Evolutionary conservation across 805 yeast genomes (phyloP), one percentile per base, ranked within the genome.

Genomic region (Sugiyamaella qingdaonensis): DNA sequence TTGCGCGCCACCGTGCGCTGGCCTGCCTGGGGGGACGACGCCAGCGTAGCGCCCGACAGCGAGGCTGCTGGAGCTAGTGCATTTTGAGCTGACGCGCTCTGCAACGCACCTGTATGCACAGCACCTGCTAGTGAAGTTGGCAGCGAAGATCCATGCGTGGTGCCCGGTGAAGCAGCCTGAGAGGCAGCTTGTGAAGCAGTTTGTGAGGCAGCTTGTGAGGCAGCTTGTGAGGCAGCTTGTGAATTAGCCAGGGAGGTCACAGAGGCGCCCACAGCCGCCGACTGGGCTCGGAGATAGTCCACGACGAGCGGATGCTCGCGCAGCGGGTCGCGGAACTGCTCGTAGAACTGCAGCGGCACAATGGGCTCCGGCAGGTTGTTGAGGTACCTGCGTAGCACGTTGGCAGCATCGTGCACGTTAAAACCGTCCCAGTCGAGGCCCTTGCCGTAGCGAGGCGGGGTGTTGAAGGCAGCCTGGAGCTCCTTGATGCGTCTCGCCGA

Each of bases 381-480:
- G 57, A 94, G 75, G 67, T 80, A 94, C 53, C 99, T 76, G 66
- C 98, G 78, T 54, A 94, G 78, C 19, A 94, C 75, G 16, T 94
- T 87, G 1, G 98, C 96, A 1, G 97, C 97, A 69, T 94, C 99
- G 71, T 94, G 99, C 10, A 92, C 97, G 0, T 90, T 88, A 70
- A 82, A 94, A 0, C 95, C 92, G 47, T 88, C 90, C 99, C 98
- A 94, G 59, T 79, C 80, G 44, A 91, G 77, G 60, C 85, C 86
- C 48, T 89, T 80, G 14, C 99, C 99, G 66, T 86, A 94, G 55
- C 81, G 82, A 0, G 99, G 98, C 1, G 97, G 89, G 1, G 86
- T 72, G 52, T 91, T 88, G 73, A 94, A 94, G 11, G 84, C 76
- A 36, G 80, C 77, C 67, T 94, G 98, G 36, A 94, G 75, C 59